A percentile compares a stretch with the other conserved stretches of the same genome.
These are phyloP conservation scores for Ophiostoma himal-ulmi DNA, from an alignment of 2,329 filamentous ascomycete genomes.

Conservation along the genomic window DNA sequence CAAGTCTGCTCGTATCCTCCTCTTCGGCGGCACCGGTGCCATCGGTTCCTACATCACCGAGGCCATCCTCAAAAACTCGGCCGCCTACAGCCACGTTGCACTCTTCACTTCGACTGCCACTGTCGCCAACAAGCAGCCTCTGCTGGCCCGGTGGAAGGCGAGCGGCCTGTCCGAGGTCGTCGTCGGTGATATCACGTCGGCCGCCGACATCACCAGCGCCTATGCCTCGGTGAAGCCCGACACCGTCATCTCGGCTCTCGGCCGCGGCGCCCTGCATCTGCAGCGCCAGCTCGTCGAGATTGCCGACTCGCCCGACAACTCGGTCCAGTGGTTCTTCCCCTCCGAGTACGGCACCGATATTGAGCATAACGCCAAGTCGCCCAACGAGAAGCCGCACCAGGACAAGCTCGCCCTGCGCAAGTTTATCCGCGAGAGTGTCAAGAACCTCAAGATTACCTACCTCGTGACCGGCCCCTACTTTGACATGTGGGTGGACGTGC, in stretches of 20 bases:
- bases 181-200: conserved; percentile 48
- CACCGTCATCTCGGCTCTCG: conserved; percentile 60
- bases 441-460: conserved; percentile 56
- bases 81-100: conserved; percentile 32
- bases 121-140: conserved; percentile 43
- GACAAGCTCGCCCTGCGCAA: conserved; percentile 62
- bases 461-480: conserved; percentile 65
- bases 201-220: conserved; percentile 49
- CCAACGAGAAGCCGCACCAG: conserved; percentile 61
- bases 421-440: conserved; percentile 48
- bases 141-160: conserved; percentile 40
- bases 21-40: conserved; percentile 36
- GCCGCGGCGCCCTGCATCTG: conserved; percentile 53
- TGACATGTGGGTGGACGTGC: conserved; percentile 52
- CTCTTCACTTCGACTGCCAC: conserved; percentile 44
- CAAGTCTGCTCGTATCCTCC: conserved; percentile 23
- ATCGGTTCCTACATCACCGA: conserved; percentile 37
- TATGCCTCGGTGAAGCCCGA: conserved; percentile 53
- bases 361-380: conserved; percentile 54
- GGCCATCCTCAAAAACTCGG: conserved; percentile 31
- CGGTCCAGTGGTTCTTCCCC: conserved; percentile 59
- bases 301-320: conserved; percentile 46
- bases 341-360: conserved; percentile 64
- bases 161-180: conserved; percentile 48
- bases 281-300: conserved; percentile 58